Evolutionary conservation across 1,284 basidiomycete genomes (phyloP).

Genomic region (Naganishia sp.): DNA sequence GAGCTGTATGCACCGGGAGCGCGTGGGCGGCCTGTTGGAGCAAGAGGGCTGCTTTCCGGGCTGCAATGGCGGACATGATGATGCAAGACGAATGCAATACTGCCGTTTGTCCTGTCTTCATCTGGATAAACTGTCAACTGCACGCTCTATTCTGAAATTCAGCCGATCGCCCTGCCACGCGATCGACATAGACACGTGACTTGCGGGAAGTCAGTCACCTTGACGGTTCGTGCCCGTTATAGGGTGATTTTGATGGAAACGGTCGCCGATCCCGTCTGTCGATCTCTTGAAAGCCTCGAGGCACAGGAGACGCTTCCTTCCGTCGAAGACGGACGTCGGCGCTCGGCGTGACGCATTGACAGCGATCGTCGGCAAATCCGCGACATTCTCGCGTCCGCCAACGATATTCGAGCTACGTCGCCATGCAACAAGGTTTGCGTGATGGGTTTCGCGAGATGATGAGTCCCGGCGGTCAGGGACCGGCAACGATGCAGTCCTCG

Average conservation of each 20-base stretch:
- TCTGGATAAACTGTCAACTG: not conserved
- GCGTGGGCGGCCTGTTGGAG: conserved; percentile 8
- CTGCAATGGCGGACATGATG: conserved; percentile 37
- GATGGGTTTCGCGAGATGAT: conserved; percentile 6
- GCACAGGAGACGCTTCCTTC: not conserved
- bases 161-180: not conserved
- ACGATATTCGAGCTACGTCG: not conserved
- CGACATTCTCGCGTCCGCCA: not conserved
- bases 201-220: not conserved
- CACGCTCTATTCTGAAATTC: conserved; percentile 8
- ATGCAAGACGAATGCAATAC: too few relatives aligned
- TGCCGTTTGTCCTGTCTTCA: too few relatives aligned
- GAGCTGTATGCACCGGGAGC: not conserved
- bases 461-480: not conserved
- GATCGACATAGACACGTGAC: not conserved
- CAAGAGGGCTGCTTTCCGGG: conserved; percentile 34
- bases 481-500: not conserved
- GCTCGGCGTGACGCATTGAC: not conserved
- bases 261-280: not conserved
- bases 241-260: not conserved
- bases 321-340: not conserved
- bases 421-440: not conserved
- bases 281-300: not conserved
- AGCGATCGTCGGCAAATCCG: not conserved
- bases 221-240: not conserved